Base-by-base conservation (phyloP, 192 early-diverging fungal species). In the Mycoemilia scoparia region DNA sequence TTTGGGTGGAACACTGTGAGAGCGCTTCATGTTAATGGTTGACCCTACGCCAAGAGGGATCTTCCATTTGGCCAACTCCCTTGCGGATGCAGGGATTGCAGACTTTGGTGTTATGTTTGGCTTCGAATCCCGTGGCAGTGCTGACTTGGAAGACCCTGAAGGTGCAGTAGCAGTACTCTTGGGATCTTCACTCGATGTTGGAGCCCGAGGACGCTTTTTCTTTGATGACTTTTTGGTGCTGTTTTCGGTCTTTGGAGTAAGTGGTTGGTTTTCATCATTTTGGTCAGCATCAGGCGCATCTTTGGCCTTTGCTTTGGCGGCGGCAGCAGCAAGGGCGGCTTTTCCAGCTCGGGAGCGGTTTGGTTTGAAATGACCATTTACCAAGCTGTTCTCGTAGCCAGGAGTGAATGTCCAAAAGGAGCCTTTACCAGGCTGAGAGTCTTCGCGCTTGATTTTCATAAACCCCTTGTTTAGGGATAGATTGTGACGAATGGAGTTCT, bases 401-500 rank as follows among this genome's bases (percentile, higher is more conserved):
- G 59, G 59, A 4, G 59, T 62, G 20, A 62, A 62, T 6, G 59
- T 81, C 81, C 81, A 84, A 50, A 77, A 84, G 30, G 78, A 77
- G 29, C 81, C 81, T 57, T 84, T 84, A 29, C 81, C 81, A 7
- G 81, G 81, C 29, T 84, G 74, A 23, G 74, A 74, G 43, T 77
- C 71, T 17, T 73, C 74, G 45, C 82, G 60, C 34, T 76, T 69
- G 25, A 84, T 66, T 43, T 79, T 73, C 47, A 82, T 70, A 42
- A 88, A 88, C 21, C 63, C 61, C 51, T 79, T 80, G 52, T 88
- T 85, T 16, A 86, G 65, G 9, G 79, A 82, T 41, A 88, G 63
- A 54, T 86, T 86, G 57, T 88, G 84, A 23, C 84, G 70, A 54
- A 88, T 79, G 31, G 83, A 88, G 55, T 88, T 88, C 76, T 57